A percentile compares a stretch with the other conserved stretches of the same genome.
phyloP scores from a whole-genome alignment of 2,329 filamentous ascomycete species.

The Pseudocercospora pini-densiflorae region DNA sequence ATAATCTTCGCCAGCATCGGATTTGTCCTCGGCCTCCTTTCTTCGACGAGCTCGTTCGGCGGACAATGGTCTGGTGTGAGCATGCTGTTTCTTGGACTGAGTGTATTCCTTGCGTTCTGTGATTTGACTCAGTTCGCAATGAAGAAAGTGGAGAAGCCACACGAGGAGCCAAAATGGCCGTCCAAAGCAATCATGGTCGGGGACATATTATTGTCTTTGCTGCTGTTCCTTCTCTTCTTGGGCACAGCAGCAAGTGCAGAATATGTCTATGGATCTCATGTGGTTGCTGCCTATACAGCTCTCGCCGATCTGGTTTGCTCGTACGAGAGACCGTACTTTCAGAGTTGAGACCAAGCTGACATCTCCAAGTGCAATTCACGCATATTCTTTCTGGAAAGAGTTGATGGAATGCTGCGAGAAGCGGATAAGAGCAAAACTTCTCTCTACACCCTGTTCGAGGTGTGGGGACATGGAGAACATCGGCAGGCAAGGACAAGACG shows the following conservation, averaged over 20 bases:
- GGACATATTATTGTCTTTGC: constrained; percentile 12
- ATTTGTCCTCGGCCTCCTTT: constrained; percentile 11
- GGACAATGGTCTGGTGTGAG: not conserved
- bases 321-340: constrained; percentile 7
- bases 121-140: constrained; percentile 18
- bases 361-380: constrained; percentile 9
- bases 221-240: constrained; percentile 14
- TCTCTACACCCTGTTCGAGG: constrained; percentile 10
- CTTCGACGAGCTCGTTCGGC: not conserved
- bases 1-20: constrained; percentile 18
- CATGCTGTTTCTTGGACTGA: constrained; percentile 3
- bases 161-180: constrained; percentile 23
- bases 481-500: not conserved
- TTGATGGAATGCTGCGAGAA: constrained; percentile 20
- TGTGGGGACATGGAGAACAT: constrained; percentile 14
- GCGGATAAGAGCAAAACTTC: constrained; percentile 9
- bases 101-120: constrained; percentile 8
- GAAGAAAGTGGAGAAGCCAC: constrained; percentile 14
- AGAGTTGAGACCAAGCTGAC: not conserved
- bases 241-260: not conserved
- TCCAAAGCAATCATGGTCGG: constrained; percentile 5
- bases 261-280: not conserved
- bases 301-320: constrained; percentile 19
- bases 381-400: constrained; percentile 20
- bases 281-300: constrained; percentile 17